Evolutionary conservation across 2,329 filamentous ascomycete genomes (phyloP), one percentile per base, ranked within the genome.

Genomic region (Trichoderma semiorbis): DNA sequence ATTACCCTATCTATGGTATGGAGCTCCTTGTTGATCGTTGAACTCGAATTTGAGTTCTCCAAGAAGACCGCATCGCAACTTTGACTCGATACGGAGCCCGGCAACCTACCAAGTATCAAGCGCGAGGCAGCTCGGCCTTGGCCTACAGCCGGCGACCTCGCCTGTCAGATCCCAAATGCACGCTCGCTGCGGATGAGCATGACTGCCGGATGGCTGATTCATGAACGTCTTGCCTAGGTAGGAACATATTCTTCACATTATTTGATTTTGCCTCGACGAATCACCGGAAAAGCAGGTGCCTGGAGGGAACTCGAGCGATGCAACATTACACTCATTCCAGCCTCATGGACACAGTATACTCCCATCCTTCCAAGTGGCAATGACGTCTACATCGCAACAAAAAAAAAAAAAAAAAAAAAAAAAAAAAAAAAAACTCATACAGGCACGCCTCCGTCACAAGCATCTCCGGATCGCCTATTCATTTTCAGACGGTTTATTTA

Each of bases 341-440:
- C 60, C 21, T 36, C 11, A 53, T 21, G n/a, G n/a, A 1, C 47
- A 53, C 47, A 53, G 32, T 32, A 32, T 28, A 14, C 28, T 8
- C 8, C 26, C 67, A 69, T 62, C 57, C 67, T 61, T 69, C 11
- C 43, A 24, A 69, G 67, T 61, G 57, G 67, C 67, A 50, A 69
- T 62, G 66, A 62, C 67, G 57, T 34, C 36, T 39, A 2, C 36
- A 8, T 18, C 16, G 36, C 36, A 39, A 39, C 36, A 18, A 39
- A 39, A 18, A 36, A 36, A 34, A 34, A 18, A 18, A 5, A 39
- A 18, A 34, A 34, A 18, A 18, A 5, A 39, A 18, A 34, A 18
- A 39, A 39, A 18, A 36, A 36, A 34, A 34, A 18, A 18, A 5
- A 39, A 18, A 34, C 63, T 34, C 39, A 53, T 66, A 66, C 43